Evolutionary conservation across 2,329 filamentous ascomycete species (phyloP), one percentile per base, ranked within the genome.

Genomic region (Pyrenochaeta sp.): DNA sequence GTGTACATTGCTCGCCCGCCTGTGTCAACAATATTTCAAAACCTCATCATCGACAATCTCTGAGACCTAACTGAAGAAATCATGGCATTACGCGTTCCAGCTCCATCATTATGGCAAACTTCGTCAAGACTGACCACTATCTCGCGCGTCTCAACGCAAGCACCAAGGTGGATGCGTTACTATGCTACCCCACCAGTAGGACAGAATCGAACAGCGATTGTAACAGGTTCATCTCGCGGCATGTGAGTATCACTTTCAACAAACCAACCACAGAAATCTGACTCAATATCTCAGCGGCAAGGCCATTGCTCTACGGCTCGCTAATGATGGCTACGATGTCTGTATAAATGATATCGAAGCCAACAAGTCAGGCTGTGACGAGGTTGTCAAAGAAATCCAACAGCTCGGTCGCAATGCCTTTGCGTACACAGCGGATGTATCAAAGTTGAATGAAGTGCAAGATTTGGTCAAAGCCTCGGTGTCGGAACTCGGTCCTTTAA

Each of bases 321-420:
- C 84, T 5, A 69, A 75, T 15, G 85, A 88, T 49, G 85, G 85
- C 40, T 88, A 87, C 69, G 76, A 83, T 53, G 74, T 89, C 35
- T 85, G 82, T 58, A 73, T 88, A 51, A 87, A 86, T 61, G 85
- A 88, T 53, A 71, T 87, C 11, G 52, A 73, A 19, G 72, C 77
- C 10, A 82, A 85, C 51, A 67, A 77, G 36, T 53, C 74, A 3
- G 77, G 72, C 1, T 80, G 81, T 47, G 77, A 84, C 37, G 74
- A 79, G 15, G 74, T 77, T 0, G 80, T 77, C 7, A 68, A 76
- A 14, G 76, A 85, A 51, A 82, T 87, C 40, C 66, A 77, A 41
- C 48, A 62, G 3, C 68, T 80, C 7, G 82, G 79, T 1, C 71
- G 80, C 17, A 79, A 78, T 32, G 75, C 83, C 2, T 78, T 80